Evolutionary conservation across 2,329 filamentous ascomycete genomes (phyloP), one percentile per base, ranked within the genome.

Genomic region (Albifimbria verrucaria): DNA sequence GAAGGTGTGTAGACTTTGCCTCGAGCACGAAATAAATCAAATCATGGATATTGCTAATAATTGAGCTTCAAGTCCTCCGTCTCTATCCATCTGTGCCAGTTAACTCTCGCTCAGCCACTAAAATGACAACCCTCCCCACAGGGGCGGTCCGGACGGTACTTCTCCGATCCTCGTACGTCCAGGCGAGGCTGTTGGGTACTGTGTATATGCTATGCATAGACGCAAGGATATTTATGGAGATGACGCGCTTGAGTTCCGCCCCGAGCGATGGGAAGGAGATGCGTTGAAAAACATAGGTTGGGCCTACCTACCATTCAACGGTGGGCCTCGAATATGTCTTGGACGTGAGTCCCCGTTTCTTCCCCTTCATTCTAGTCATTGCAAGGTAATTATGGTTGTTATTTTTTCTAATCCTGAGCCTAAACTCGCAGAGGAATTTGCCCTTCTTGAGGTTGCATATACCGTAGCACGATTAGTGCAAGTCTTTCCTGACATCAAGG

Each of bases 281-380:
- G 56, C 62, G 23, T 45, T 64, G 3, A 52, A 55, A 0, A 58
- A 64, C 12, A 49, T 59, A 24, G 62, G 62, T 9, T 72, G 66
- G 67, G 68, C 62, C 17, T 72, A 66, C 43, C 57, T 68, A 7
- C 67, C 68, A 2, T 73, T 72, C 52, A 73, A 69, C 48, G 68
- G 66, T 3, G 70, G 68, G 0, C 71, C 71, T 10, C 58, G 70
- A 26, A 65, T 68, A 6, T 72, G 70, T 48, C 56, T 72, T 2
- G 69, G 67, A 24, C 49, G 49, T 51, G 23, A 51, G 49, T 20
- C n/a, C n/a, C n/a, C n/a, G n/a, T n/a, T n/a, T n/a, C n/a, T n/a
- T n/a, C n/a, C n/a, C n/a, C n/a, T n/a, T n/a, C n/a, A n/a, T n/a
- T n/a, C n/a, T n/a, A n/a, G n/a, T n/a, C n/a, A n/a, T n/a, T n/a